Evolutionary conservation across 2,329 filamentous ascomycete species (phyloP), one percentile per base, ranked within the genome.

Genomic region (Neospermospora avenae): DNA sequence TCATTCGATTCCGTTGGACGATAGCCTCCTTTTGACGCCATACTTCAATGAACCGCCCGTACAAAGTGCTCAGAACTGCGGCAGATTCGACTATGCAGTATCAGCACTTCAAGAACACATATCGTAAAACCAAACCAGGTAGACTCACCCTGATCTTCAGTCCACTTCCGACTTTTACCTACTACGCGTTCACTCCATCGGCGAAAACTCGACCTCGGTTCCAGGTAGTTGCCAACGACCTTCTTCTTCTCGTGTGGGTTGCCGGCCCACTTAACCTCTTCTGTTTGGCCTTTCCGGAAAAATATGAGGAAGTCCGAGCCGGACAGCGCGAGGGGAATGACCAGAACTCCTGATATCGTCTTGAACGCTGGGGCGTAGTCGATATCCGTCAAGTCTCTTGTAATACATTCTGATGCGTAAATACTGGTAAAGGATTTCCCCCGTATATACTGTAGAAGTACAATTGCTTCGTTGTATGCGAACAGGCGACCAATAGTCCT

Each of bases 281-380:
- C 61, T 16, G 55, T 48, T n/a, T 67, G 64, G 2, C 60, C 60
- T 18, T 65, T 65, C 18, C 65, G 51, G 34, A 67, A 67, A 52
- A 68, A 67, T 0, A 67, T 63, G 2, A 68, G 54, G 42, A 68
- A 68, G 31, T 66, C 66, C n/a, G 58, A 44, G 11, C 64, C 63
- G 28, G 60, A 57, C 0, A 63, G 16, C 10, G 62, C 57, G 11
- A 68, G 46, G 1, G 66, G 66, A 39, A 68, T 59, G 22, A 67
- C 63, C 3, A 68, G 59, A 53, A 67, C 59, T 11, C 66, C 66
- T 13, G 63, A 54, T 8, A 68, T 58, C 4, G 52, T 45, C 0
- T 45, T 7, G 6, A 65, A 55, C 20, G 58, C 57, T 10, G 51
- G 49, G 2, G 35, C 20, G 44, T 61, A 61, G 14, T 44, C 34